Percentiles rank a stretch among this genome's conserved stretches.
Conservation (phyloP, 2,329 filamentous ascomycete genomes). For the Xylaria sp. region DNA sequence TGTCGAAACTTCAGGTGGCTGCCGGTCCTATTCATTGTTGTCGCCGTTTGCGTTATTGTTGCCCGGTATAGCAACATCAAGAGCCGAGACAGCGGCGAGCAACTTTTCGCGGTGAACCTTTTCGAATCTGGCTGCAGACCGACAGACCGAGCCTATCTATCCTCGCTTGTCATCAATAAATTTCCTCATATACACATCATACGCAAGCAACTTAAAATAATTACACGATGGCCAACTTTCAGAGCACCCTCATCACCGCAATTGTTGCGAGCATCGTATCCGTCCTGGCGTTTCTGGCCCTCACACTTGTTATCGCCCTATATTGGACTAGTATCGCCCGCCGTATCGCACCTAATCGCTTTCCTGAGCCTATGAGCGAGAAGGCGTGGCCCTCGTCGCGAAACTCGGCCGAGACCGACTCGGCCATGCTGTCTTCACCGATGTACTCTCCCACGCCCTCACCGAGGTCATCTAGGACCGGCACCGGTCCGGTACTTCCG, state of each 20-base stretch:
- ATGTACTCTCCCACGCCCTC: slow-evolving; percentile 20
- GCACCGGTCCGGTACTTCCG: slow-evolving; percentile 18
- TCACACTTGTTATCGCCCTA: slow-evolving; percentile 35
- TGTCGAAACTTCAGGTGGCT: slow-evolving; percentile 4
- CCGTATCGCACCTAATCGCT: slow-evolving; percentile 36
- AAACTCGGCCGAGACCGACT: slow-evolving; percentile 12
- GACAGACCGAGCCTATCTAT: slow-evolving; percentile 2
- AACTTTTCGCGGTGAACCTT: not conserved
- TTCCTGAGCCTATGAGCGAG: slow-evolving; percentile 37
- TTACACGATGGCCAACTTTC: slow-evolving; percentile 32
- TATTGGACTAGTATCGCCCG: slow-evolving; percentile 38
- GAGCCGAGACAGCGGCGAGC: not conserved
- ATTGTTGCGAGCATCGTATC: slow-evolving; percentile 37
- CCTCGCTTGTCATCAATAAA: not conserved
- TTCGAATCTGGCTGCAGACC: not conserved
- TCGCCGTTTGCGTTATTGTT: not conserved
- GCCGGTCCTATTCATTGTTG: not conserved
- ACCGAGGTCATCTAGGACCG: slow-evolving; percentile 26
- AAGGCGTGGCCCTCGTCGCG: slow-evolving; percentile 37
- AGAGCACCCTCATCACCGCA: slow-evolving; percentile 30
- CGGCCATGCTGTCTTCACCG: slow-evolving; percentile 9
- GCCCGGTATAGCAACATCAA: not conserved
- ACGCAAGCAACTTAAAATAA: slow-evolving; percentile 8
- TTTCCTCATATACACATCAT: slow-evolving; percentile 2
- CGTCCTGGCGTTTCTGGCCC: slow-evolving; percentile 33